Percentiles rank a stretch among this genome's conserved stretches.
Evolutionary conservation across 1,284 basidiomycete species (phyloP).

Genomic region (Cryptococcus floricola): DNA sequence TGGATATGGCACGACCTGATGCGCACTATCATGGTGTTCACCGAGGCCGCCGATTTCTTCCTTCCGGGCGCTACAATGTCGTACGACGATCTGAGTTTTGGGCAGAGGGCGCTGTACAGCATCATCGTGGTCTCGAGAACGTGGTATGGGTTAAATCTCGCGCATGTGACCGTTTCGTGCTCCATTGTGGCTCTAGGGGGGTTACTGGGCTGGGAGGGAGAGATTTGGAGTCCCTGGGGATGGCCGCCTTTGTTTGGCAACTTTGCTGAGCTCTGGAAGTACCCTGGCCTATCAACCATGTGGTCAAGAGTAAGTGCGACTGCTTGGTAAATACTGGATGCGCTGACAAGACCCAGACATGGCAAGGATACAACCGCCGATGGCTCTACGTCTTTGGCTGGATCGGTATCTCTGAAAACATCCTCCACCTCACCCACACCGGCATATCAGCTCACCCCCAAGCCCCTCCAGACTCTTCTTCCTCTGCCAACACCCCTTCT

Average conservation of each 20-base stretch:
- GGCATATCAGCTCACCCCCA: slow-evolving; percentile 20
- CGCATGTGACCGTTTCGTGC: slow-evolving; percentile 12
- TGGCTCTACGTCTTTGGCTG: slow-evolving; percentile 37
- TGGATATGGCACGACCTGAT: slow-evolving; percentile 22
- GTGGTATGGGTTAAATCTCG: slow-evolving; percentile 21
- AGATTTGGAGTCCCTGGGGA: slow-evolving; percentile 42
- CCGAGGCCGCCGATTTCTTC: slow-evolving; percentile 26
- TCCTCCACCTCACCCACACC: slow-evolving; percentile 37
- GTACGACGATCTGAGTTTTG: slow-evolving; percentile 19
- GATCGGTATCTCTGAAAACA: slow-evolving; percentile 36
- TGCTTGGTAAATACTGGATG: neutral
- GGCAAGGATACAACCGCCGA: slow-evolving; percentile 40
- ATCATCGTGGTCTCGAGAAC: slow-evolving; percentile 25
- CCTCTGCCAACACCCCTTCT: slow-evolving; percentile 4
- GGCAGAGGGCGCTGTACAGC: slow-evolving; percentile 23
- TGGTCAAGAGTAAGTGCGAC: slow-evolving; percentile 38
- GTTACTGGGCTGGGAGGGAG: slow-evolving; percentile 30
- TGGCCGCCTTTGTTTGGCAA: slow-evolving; percentile 41
- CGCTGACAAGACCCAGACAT: slow-evolving; percentile 23
- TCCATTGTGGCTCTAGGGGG: slow-evolving; percentile 29
- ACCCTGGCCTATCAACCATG: slow-evolving; percentile 36
- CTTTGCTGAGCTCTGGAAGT: slow-evolving; percentile 25
- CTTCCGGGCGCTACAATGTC: slow-evolving; percentile 6
- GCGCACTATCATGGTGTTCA: slow-evolving; percentile 25
- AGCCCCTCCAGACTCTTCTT: neutral